Evolutionary conservation across 2,329 filamentous ascomycete species (phyloP), one percentile per base, ranked within the genome.

Genomic region (Clarireedia hainanense): DNA sequence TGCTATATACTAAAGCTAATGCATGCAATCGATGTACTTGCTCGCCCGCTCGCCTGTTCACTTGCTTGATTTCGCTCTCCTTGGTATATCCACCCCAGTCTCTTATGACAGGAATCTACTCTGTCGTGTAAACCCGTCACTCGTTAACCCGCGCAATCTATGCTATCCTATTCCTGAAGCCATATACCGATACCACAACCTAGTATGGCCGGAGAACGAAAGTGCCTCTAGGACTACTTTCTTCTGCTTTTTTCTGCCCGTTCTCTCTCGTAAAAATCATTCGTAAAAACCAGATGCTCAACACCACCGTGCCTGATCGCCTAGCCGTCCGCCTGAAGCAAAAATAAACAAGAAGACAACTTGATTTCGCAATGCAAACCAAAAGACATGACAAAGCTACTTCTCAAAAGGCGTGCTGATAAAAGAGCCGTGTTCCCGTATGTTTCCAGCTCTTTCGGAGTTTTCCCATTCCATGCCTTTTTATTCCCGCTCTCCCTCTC

Each of bases 61-160:
- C 37, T n/a, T n/a, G 37, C 37, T 15, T 40, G 37, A n/a, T 40
- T 15, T 42, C n/a, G 17, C 40, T 23, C 17, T 12, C 17, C 17
- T 17, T 20, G 10, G 17, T 20, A 12, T 43, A 12, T 20, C 40
- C 40, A 12, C 23, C 40, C 40, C 39, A n/a, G 10, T 9, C n/a
- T 34, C 12, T 12, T 12, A 34, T 43, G 47, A 46, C 53, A 56
- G 53, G 53, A 49, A 42, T 49, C 53, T 56, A 56, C 47, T 56
- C 53, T 50, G 53, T 43, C 24, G 30, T 49, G 14, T 23, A 54
- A 24, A 42, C 20, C 26, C 26, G 17, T 17, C 14, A 5, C 40
- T 12, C 40, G 40, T 23, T 23, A 43, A 43, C 40, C 40, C 17
- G 17, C 3, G 15, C 39, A 9, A 23, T 43, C 30, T 14, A 34